A percentile compares a stretch with the other conserved stretches of the same genome.
Conservation (phyloP, 306 rosid genomes). For the Quercus wislizeni region DNA sequence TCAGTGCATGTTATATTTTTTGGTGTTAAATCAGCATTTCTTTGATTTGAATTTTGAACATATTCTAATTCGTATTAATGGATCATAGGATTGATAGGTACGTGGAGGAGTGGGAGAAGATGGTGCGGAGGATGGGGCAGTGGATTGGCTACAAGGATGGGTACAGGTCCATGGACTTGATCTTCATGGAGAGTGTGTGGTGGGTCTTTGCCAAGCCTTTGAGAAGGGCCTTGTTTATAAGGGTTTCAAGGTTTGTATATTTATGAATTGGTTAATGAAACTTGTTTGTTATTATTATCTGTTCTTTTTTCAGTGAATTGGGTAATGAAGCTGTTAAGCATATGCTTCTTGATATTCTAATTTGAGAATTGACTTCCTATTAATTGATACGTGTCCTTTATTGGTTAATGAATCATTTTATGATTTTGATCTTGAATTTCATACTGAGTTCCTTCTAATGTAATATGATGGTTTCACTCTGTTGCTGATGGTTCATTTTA, state of each 20-base stretch:
- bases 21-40: too few species aligned
- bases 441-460: background rate
- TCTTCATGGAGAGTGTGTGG: conserved; percentile 89
- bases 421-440: background rate
- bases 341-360: background rate
- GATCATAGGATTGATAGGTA: conserved; percentile 23
- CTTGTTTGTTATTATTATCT: too few species aligned
- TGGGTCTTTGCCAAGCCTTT: conserved; percentile 80
- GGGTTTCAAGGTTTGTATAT: conserved; percentile 67
- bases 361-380: background rate
- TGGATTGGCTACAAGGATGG: conserved; percentile 89
- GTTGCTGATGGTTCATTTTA: background rate
- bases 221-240: conserved; percentile 76
- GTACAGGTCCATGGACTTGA: conserved; percentile 87
- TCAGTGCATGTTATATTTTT: too few species aligned
- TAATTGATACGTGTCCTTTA: background rate
- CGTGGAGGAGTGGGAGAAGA: conserved; percentile 73
- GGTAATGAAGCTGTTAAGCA: background rate
- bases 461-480: too few species aligned
- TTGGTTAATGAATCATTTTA: background rate
- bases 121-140: conserved; percentile 64
- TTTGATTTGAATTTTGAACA: too few species aligned
- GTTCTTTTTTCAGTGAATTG: too few species aligned
- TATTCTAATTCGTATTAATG: too few species aligned
- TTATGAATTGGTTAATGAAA: too few species aligned